Base-by-base conservation (phyloP, 192 early-diverging fungal genomes). In the Coemansia sp. region DNA sequence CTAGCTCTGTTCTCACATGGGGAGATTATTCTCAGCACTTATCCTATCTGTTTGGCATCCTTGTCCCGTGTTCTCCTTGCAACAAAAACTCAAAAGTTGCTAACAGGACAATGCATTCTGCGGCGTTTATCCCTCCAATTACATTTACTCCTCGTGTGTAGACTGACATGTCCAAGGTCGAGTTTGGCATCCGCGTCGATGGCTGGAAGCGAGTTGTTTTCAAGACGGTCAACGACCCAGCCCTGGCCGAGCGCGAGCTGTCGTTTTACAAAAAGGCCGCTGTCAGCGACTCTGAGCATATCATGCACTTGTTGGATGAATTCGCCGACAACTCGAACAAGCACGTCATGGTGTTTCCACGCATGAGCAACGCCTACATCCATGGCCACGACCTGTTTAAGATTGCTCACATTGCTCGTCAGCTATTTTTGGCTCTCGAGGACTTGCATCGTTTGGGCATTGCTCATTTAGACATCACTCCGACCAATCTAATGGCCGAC, bases 401-500 rank as follows among this genome's bases (percentile, higher is more conserved):
- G 14, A 77, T 89, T 59, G 84, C 81, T 14, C 69, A 78, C 55
- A 74, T 84, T n/a, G 63, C 79, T 37, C 69, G 68, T 32, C 86
- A 86, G 66, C 72, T 90, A 53, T 66, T 89, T 19, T 78, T 82
- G 4, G 85, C 87, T 5, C 81, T 93, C n/a, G 70, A 70, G 13
- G 87, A 84, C 28, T 66, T 91, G 35, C 92, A 93, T 64, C 68
- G 60, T 40, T 76, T 85, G 32, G 83, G 86, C 47, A 87, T 92
- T 61, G 86, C 85, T 37, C 92, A 93, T 69, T 67, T 90, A 60
- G 90, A 91, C 73, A 84, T 93, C 33, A 88, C 87, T 43, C 84
- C 87, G 3, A 82, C 88, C 16, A 89, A 89, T 68, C 61, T 91
- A 43, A 87, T 90, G 88, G 65, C 82, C 13, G 88, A 91, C 64